phyloP scores from a whole-genome alignment of 768 basidiomycete species.

The Auricularia sp. region DNA sequence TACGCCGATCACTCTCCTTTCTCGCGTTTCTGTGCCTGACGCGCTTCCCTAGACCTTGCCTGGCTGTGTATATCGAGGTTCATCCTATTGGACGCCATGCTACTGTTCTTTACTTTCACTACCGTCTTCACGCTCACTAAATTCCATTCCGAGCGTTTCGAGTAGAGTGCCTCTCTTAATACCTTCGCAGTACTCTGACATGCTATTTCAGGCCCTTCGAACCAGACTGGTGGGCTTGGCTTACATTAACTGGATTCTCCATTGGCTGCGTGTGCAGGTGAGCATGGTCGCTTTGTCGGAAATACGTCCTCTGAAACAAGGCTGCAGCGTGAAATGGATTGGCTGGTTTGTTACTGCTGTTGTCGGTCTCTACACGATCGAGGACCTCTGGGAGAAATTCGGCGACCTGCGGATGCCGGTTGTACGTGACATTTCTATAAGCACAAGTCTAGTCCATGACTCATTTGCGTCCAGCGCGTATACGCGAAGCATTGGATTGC shows the following conservation, averaged over 20 bases:
- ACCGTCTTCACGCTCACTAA: slow-evolving; percentile 91
- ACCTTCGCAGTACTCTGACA: background rate
- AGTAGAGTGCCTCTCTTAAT: slow-evolving; percentile 39
- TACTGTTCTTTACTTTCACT: slow-evolving; percentile 97
- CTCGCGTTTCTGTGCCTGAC: background rate
- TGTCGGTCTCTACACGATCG: slow-evolving; percentile 91
- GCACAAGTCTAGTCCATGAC: background rate
- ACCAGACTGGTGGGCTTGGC: slow-evolving; percentile 96
- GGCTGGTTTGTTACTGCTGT: slow-evolving; percentile 92
- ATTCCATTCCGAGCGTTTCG: slow-evolving; percentile 94
- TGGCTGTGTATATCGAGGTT: slow-evolving; percentile 97
- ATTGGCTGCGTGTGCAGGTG: slow-evolving; percentile 94
- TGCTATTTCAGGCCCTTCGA: slow-evolving; percentile 64
- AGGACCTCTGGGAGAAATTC: slow-evolving; percentile 98
- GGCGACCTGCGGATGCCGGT: slow-evolving; percentile 87
- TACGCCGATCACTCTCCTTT: slow-evolving; percentile 26
- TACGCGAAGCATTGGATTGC: slow-evolving; percentile 90
- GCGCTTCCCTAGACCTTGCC: slow-evolving; percentile 61
- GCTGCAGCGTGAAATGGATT: slow-evolving; percentile 81
- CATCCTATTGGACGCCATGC: slow-evolving; percentile 95
- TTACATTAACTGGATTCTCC: slow-evolving; percentile 83
- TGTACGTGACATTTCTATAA: slow-evolving; percentile 36
- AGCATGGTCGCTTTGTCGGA: slow-evolving; percentile 5
- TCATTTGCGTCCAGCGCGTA: slow-evolving; percentile 43
- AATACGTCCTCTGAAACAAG: no score